Evolutionary conservation across 768 basidiomycete species (phyloP).

Genomic region (Boletus rubroflammeus): DNA sequence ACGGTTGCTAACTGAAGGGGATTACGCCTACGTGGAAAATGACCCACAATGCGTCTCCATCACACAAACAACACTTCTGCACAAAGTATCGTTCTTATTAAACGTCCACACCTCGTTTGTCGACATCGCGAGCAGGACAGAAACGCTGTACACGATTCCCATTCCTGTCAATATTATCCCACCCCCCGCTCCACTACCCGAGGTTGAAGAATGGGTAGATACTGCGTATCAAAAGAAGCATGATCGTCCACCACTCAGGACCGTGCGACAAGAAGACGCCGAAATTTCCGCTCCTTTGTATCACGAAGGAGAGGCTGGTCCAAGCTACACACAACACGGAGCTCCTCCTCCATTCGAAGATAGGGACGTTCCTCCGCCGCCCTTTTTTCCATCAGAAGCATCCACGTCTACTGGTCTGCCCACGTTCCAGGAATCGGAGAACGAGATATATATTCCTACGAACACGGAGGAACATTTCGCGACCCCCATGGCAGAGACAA

Average conservation of each 20-base stretch:
- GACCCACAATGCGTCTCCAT: slow-evolving; percentile 71
- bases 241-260: slow-evolving; percentile 71
- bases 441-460: slow-evolving; percentile 64
- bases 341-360: slow-evolving; percentile 87
- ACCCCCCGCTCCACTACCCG: slow-evolving; percentile 73
- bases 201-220: slow-evolving; percentile 69
- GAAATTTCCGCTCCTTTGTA: slow-evolving; percentile 63
- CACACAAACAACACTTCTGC: slow-evolving; percentile 78
- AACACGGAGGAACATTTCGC: slow-evolving; percentile 37
- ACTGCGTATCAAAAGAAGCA: slow-evolving; percentile 85
- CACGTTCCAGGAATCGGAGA: slow-evolving; percentile 78
- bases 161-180: slow-evolving; percentile 74
- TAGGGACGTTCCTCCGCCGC: slow-evolving; percentile 73
- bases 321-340: slow-evolving; percentile 58
- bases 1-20: slow-evolving; percentile 40
- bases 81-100: slow-evolving; percentile 76
- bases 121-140: slow-evolving; percentile 62
- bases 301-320: slow-evolving; percentile 70
- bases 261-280: slow-evolving; percentile 63
- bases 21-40: slow-evolving; percentile 47
- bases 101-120: slow-evolving; percentile 76
- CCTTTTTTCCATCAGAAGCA: slow-evolving; percentile 50
- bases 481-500: slow-evolving; percentile 28
- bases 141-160: slow-evolving; percentile 57
- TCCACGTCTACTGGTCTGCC: slow-evolving; percentile 61